These are phyloP conservation scores for Hypseocharis bilobata DNA, from an alignment of 441 rosid genomes.

Conservation along the genomic window DNA sequence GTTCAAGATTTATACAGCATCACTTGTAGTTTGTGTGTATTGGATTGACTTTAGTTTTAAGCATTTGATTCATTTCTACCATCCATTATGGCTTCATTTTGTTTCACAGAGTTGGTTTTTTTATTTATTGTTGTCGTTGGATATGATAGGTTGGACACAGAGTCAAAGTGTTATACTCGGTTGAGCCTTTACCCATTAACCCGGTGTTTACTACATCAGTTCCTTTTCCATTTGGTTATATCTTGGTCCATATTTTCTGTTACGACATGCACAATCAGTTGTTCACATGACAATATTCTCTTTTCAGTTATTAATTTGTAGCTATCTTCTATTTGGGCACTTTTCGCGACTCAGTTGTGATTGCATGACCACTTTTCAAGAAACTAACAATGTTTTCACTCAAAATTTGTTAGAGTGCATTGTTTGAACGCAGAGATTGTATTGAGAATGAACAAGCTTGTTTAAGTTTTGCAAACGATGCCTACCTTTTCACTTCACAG, in stretches of 20 bases:
- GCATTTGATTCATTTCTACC: too few relatives aligned
- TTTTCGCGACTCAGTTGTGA: neutral
- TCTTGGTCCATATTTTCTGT: too few relatives aligned
- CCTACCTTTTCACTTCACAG: neutral
- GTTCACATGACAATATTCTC: too few relatives aligned
- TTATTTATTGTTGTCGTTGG: neutral
- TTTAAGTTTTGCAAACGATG: slow-evolving; percentile 2
- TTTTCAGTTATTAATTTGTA: too few relatives aligned
- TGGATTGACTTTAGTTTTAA: neutral
- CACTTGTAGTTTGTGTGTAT: neutral
- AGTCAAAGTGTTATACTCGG: neutral
- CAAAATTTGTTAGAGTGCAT: neutral
- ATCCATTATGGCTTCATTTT: neutral
- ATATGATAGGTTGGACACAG: neutral
- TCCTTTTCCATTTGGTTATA: neutral
- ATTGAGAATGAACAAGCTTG: neutral
- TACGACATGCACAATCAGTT: too few relatives aligned
- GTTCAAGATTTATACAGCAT: neutral
- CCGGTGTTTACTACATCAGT: neutral
- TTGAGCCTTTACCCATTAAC: neutral
- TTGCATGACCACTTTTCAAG: neutral
- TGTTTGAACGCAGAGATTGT: too few relatives aligned
- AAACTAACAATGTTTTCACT: neutral
- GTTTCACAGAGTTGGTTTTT: too few relatives aligned
- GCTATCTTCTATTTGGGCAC: neutral